A percentile compares a stretch with the other conserved stretches of the same genome.
phyloP scores from a whole-genome alignment of 176 grass and related monocot species.

The Raddia guianensis region DNA sequence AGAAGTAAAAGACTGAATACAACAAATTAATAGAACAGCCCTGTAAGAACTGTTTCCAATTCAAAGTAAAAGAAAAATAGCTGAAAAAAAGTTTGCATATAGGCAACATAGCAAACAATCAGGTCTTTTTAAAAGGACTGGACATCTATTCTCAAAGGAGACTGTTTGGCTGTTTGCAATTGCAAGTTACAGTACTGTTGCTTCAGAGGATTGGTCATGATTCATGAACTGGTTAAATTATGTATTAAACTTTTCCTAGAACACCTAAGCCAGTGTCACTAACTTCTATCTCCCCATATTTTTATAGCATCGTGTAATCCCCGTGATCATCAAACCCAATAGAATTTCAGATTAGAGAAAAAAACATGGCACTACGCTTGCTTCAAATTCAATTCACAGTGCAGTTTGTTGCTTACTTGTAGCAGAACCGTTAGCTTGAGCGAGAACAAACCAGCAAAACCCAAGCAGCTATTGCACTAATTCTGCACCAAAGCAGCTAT shows the following conservation, averaged over 20 bases:
- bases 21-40: background rate
- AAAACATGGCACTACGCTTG: background rate
- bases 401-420: background rate
- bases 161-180: background rate
- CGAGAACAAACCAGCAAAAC: background rate
- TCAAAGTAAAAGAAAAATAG: constrained; percentile 24
- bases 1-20: background rate
- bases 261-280: background rate
- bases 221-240: background rate
- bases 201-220: background rate
- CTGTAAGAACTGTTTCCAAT: background rate
- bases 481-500: background rate
- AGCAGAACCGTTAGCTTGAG: background rate
- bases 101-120: no score
- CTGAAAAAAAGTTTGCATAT: constrained; percentile 20
- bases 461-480: background rate
- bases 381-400: constrained; percentile 20
- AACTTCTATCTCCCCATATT: background rate
- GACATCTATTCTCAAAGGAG: background rate
- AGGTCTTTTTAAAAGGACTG: no score
- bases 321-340: background rate
- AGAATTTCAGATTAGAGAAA: background rate
- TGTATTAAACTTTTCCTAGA: background rate
- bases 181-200: background rate
- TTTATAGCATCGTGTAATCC: background rate